Conservation (phyloP, 176 grass and related monocot genomes). For the Bromus sterilis region DNA sequence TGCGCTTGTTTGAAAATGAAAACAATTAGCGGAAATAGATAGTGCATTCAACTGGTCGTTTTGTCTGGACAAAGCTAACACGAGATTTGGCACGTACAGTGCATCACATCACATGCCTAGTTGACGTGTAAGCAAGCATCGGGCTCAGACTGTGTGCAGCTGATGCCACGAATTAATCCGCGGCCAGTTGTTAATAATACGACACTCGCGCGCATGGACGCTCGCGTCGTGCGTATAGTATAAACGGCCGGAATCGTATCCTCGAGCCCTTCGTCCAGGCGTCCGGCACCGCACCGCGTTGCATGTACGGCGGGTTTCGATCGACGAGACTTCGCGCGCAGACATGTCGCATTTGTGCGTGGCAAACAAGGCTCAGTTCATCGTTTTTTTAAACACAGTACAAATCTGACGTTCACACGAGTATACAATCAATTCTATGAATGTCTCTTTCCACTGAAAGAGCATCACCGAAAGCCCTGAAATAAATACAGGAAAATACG, state of each 20-base stretch:
- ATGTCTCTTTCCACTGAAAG: too few relatives aligned
- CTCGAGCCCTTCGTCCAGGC: slow-evolving; percentile 1
- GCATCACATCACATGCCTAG: too few relatives aligned
- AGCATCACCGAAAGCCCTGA: too few relatives aligned
- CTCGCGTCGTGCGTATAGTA: neutral
- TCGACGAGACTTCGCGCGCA: neutral
- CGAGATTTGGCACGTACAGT: too few relatives aligned
- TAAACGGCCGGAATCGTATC: neutral
- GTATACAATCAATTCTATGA: too few relatives aligned
- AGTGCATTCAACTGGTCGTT: neutral
- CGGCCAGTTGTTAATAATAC: neutral
- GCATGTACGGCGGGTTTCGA: neutral
- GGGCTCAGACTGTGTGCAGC: neutral
- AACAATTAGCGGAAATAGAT: neutral
- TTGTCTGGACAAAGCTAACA: neutral
- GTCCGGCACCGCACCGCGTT: neutral
- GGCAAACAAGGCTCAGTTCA: too few relatives aligned
- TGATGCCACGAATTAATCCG: neutral
- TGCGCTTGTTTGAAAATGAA: neutral
- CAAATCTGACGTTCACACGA: too few relatives aligned
- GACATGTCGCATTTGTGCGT: too few relatives aligned
- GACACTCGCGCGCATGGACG: neutral
- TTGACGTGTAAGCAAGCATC: neutral
- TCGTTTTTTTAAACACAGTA: too few relatives aligned
- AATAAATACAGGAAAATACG: too few relatives aligned